phyloP scores from a whole-genome alignment of 106 monocot genomes.

The Dioscorea dumetorum region DNA sequence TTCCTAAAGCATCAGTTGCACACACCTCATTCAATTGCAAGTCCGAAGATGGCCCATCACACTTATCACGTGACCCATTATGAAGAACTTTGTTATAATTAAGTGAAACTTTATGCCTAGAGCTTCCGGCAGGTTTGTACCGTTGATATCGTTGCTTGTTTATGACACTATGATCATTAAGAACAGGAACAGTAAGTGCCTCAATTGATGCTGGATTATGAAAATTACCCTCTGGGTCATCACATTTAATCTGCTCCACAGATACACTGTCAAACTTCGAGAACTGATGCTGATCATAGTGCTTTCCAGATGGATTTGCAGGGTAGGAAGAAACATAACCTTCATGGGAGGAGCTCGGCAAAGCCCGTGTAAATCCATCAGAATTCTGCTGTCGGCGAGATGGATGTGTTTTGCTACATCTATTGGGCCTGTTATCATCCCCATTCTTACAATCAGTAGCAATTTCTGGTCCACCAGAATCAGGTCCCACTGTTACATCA shows the following conservation, averaged over 20 bases:
- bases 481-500: conserved; percentile 9
- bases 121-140: not conserved
- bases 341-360: conserved; percentile 9
- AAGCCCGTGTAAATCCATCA: conserved; percentile 5
- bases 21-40: not conserved
- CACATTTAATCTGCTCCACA: conserved; percentile 5
- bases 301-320: conserved; percentile 3
- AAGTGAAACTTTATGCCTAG: not conserved
- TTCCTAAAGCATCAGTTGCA: not conserved
- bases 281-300: conserved; percentile 12
- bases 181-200: not conserved
- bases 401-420: conserved; percentile 33
- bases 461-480: conserved; percentile 12
- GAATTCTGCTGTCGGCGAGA: conserved; percentile 61
- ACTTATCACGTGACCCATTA: not conserved
- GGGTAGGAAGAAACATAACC: conserved; percentile 10
- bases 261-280: conserved; percentile 1
- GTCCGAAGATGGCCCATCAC: not conserved
- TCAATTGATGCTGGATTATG: conserved; percentile 15
- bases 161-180: conserved; percentile 11
- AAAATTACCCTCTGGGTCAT: conserved; percentile 1
- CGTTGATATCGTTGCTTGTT: conserved; percentile 19
- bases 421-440: conserved; percentile 36
- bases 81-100: not conserved
- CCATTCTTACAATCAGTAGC: conserved; percentile 18